A percentile compares a stretch with the other conserved stretches of the same genome.
Conservation (phyloP, 2,329 filamentous ascomycete genomes). For the Tolypocladium ophioglossoides region DNA sequence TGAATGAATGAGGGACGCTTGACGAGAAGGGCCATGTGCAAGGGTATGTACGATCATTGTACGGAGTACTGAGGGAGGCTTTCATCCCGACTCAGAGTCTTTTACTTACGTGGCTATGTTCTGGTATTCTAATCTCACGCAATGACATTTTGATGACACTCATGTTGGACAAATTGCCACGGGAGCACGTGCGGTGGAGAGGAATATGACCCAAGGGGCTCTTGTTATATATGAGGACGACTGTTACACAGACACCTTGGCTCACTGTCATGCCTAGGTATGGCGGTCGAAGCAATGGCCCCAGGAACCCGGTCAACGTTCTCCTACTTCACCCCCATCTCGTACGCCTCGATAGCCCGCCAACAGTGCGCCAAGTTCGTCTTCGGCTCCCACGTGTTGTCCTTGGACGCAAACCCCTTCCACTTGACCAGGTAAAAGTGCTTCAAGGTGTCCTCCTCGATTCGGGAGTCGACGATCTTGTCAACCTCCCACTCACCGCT, state of each 20-base stretch:
- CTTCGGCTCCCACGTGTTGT: slow-evolving; percentile 45
- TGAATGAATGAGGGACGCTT: neutral
- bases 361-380: slow-evolving; percentile 29
- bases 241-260: neutral
- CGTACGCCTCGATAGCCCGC: slow-evolving; percentile 24
- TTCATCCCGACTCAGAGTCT: neutral
- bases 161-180: too few relatives aligned
- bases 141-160: neutral
- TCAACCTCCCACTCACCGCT: slow-evolving; percentile 35
- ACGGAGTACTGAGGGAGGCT: neutral
- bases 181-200: too few relatives aligned
- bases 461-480: slow-evolving; percentile 28
- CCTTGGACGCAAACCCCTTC: slow-evolving; percentile 31
- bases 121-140: neutral
- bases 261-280: neutral
- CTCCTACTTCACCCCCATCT: slow-evolving; percentile 9
- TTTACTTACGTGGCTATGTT: neutral
- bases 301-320: neutral
- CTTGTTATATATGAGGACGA: neutral
- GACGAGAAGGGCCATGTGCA: neutral
- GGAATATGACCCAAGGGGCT: neutral
- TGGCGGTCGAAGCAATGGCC: neutral
- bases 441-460: slow-evolving; percentile 25
- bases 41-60: too few relatives aligned
- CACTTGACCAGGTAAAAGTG: slow-evolving; percentile 42